Conservation (phyloP, 2,329 filamentous ascomycete genomes). For the Shiraia bambusicola region DNA sequence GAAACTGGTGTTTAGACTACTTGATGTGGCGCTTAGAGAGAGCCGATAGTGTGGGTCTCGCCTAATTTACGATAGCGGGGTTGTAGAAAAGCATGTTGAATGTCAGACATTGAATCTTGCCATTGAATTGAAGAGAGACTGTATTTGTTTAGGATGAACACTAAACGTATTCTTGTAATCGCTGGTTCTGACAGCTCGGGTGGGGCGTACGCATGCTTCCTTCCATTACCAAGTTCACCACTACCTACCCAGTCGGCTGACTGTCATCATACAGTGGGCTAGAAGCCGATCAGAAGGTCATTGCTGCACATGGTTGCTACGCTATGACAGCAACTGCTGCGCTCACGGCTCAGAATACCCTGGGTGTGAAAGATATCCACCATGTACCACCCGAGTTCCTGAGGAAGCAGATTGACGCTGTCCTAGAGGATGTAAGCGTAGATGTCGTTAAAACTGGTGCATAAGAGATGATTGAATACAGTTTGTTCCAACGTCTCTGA, state of each 20-base stretch:
- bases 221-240: conserved; percentile 13
- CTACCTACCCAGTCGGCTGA: conserved; percentile 26
- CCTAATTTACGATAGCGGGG: conserved; percentile 29
- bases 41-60: conserved; percentile 27
- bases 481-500: conserved; percentile 3
- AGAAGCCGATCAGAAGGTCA: conserved; percentile 93
- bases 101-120: conserved; percentile 1
- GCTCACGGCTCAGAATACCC: conserved; percentile 93
- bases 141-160: conserved; percentile 22
- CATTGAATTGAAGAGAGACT: background rate
- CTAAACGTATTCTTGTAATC: conserved; percentile 70
- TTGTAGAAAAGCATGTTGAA: conserved; percentile 13
- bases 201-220: conserved; percentile 66
- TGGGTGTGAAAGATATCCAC: conserved; percentile 79
- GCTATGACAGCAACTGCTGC: conserved; percentile 95
- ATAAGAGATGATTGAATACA: conserved; percentile 5
- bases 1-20: too few species aligned
- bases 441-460: conserved; percentile 91
- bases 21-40: background rate
- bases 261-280: conserved; percentile 64
- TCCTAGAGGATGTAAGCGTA: conserved; percentile 78
- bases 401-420: conserved; percentile 80
- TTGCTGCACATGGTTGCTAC: conserved; percentile 89
- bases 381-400: conserved; percentile 77
- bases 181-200: conserved; percentile 90